Conservation (phyloP, 768 basidiomycete species). For the Kwoniella dendrophila region DNA sequence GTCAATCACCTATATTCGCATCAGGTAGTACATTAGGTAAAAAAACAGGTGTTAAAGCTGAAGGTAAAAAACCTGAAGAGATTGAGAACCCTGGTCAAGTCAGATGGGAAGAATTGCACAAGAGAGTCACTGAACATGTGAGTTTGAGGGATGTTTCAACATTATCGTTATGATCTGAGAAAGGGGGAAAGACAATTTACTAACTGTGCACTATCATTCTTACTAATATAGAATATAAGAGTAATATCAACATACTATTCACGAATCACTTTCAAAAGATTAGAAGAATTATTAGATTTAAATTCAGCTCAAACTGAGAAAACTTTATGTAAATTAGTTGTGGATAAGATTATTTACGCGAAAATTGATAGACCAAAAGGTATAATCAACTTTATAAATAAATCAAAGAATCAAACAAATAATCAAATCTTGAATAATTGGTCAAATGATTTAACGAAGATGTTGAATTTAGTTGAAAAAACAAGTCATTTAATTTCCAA, state of each 20-base stretch:
- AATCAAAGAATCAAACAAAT: constrained; percentile 76
- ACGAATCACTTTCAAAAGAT: constrained; percentile 78
- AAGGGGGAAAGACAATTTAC: background rate
- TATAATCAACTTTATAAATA: constrained; percentile 81
- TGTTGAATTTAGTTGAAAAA: constrained; percentile 90
- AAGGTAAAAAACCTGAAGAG: constrained; percentile 49
- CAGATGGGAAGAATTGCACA: constrained; percentile 93
- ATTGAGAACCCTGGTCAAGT: constrained; percentile 59
- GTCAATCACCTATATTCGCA: constrained; percentile 77
- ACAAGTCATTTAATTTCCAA: constrained; percentile 69
- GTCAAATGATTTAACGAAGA: constrained; percentile 93
- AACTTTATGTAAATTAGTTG: constrained; percentile 83
- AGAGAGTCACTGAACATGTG: constrained; percentile 94
- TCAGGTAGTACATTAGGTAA: constrained; percentile 56
- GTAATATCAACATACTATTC: constrained; percentile 94
- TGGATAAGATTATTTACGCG: constrained; percentile 89
- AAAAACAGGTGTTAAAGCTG: constrained; percentile 46
- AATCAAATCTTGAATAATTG: constrained; percentile 98
- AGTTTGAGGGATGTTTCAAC: constrained; percentile 48
- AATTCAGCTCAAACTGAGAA: constrained; percentile 79
- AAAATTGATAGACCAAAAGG: constrained; percentile 89
- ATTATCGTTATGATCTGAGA: background rate
- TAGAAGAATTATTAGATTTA: constrained; percentile 85
- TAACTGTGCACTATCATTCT: background rate
- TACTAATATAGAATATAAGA: constrained; percentile 76